These are phyloP conservation scores for Phytophthora parvispora DNA, from an alignment of 352 stramenopile species.

Conservation along the genomic window DNA sequence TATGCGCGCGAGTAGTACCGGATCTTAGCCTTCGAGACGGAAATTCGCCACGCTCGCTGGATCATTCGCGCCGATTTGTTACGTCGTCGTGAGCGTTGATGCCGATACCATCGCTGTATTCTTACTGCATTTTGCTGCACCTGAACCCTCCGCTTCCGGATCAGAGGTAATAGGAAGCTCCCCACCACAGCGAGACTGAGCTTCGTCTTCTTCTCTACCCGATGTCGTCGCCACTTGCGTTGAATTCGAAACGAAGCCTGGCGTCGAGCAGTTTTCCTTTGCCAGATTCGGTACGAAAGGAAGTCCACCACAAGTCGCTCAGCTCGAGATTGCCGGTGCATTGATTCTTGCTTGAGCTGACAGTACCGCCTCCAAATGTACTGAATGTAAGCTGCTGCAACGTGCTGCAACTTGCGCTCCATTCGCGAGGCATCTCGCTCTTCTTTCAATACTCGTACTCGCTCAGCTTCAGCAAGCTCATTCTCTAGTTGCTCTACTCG, in stretches of 20 bases:
- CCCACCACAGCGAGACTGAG: slow-evolving; percentile 22
- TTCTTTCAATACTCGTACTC: slow-evolving; percentile 46
- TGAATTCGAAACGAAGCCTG: slow-evolving; percentile 52
- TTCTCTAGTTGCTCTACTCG: slow-evolving; percentile 57
- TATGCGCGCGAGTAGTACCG: slow-evolving; percentile 32
- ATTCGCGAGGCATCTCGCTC: slow-evolving; percentile 67
- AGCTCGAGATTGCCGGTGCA: slow-evolving; percentile 26
- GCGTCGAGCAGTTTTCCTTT: slow-evolving; percentile 17
- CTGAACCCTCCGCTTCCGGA: slow-evolving; percentile 21
- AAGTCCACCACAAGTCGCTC: slow-evolving; percentile 46
- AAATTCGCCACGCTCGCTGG: slow-evolving; percentile 59
- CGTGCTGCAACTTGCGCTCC: slow-evolving; percentile 66
- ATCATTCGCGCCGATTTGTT: slow-evolving; percentile 29
- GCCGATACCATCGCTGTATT: slow-evolving; percentile 50
- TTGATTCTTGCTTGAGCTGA: slow-evolving; percentile 12
- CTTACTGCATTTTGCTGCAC: background rate
- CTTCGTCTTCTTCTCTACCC: slow-evolving; percentile 4
- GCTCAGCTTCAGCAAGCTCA: slow-evolving; percentile 54
- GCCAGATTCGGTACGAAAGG: slow-evolving; percentile 22
- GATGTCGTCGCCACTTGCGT: slow-evolving; percentile 32
- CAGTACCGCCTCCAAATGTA: slow-evolving; percentile 58
- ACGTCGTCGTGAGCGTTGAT: slow-evolving; percentile 1
- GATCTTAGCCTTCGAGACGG: slow-evolving; percentile 47
- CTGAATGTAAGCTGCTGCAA: slow-evolving; percentile 79
- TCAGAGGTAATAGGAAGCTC: slow-evolving; percentile 26